A percentile compares a stretch with the other conserved stretches of the same genome.
phyloP scores from a whole-genome alignment of 1,284 basidiomycete genomes.

The Cryptococcus jaspeensis region DNA sequence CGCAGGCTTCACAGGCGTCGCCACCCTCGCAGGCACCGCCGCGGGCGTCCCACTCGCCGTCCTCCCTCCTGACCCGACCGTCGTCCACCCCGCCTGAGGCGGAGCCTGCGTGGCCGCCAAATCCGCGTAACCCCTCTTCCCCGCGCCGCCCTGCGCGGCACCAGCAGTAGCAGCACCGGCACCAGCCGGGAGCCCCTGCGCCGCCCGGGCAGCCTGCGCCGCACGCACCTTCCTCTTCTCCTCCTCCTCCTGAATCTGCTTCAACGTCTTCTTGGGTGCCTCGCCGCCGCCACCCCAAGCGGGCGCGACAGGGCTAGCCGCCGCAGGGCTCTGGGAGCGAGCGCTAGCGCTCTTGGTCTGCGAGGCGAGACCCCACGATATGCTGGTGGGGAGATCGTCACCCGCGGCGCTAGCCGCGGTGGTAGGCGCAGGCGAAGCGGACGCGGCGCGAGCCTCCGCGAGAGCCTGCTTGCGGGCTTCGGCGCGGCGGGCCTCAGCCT shows the following conservation, averaged over 20 bases:
- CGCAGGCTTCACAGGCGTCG: conserved; percentile 38
- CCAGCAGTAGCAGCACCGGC: conserved; percentile 18
- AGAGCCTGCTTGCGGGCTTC: conserved; percentile 63
- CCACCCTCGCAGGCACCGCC: conserved; percentile 18
- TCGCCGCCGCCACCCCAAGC: conserved; percentile 45
- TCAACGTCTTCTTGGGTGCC: conserved; percentile 85
- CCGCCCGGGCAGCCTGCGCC: conserved; percentile 41
- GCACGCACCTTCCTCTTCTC: conserved; percentile 71
- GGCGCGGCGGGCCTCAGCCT: conserved; percentile 78
- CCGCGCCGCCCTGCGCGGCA: conserved; percentile 21
- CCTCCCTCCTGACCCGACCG: conserved; percentile 78
- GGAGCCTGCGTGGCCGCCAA: conserved; percentile 60
- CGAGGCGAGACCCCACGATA: conserved; percentile 54
- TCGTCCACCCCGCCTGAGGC: conserved; percentile 72
- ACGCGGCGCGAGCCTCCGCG: conserved; percentile 59
- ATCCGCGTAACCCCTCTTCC: conserved; percentile 73
- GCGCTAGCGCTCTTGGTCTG: conserved; percentile 34
- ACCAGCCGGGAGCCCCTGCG: conserved; percentile 39
- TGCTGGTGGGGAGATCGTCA: conserved; percentile 41
- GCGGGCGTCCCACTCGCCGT: conserved; percentile 29
- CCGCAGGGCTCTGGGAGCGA: conserved; percentile 33
- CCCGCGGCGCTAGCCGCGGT: conserved; percentile 20
- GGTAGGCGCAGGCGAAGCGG: conserved; percentile 50
- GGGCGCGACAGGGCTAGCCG: conserved; percentile 45
- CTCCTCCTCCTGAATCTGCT: conserved; percentile 98